These are phyloP conservation scores for Hibiscus tridactylites DNA, from an alignment of 345 rosid species.

Conservation along the genomic window DNA sequence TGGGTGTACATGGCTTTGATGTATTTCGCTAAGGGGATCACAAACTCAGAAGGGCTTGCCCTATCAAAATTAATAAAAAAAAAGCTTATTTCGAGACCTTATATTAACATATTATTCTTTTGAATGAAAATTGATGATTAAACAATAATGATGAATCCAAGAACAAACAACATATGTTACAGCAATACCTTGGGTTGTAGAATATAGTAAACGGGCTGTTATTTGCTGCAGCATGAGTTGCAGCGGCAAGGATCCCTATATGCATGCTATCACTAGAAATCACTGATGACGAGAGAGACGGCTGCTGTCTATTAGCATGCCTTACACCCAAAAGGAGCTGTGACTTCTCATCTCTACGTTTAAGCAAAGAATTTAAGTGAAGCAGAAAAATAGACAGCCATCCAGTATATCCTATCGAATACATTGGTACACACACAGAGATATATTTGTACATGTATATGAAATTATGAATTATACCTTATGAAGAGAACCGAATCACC, in stretches of 20 bases:
- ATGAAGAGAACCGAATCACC: constrained; percentile 93
- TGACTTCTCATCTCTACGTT: constrained; percentile 80
- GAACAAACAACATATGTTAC: not conserved
- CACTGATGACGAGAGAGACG: constrained; percentile 88
- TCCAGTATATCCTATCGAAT: not conserved
- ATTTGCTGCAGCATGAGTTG: constrained; percentile 96
- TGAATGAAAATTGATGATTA: no score
- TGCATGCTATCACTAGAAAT: constrained; percentile 99
- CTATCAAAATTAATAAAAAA: constrained; percentile 30
- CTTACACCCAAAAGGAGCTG: constrained; percentile 83
- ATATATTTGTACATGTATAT: not conserved
- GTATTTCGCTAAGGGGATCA: constrained; percentile 90
- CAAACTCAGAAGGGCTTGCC: constrained; percentile 97
- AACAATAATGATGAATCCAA: not conserved
- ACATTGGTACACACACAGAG: not conserved
- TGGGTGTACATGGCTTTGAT: constrained; percentile 79
- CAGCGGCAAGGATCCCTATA: constrained; percentile 97
- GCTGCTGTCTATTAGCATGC: constrained; percentile 84
- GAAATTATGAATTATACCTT: constrained; percentile 30
- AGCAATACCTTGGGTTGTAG: constrained; percentile 79
- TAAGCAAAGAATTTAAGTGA: constrained; percentile 12
- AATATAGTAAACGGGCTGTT: constrained; percentile 86
- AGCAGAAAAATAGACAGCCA: constrained; percentile 6
- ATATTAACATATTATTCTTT: not conserved
- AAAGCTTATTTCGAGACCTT: constrained; percentile 20